Conservation (phyloP, 306 rosid genomes). For the Vicia faba region DNA sequence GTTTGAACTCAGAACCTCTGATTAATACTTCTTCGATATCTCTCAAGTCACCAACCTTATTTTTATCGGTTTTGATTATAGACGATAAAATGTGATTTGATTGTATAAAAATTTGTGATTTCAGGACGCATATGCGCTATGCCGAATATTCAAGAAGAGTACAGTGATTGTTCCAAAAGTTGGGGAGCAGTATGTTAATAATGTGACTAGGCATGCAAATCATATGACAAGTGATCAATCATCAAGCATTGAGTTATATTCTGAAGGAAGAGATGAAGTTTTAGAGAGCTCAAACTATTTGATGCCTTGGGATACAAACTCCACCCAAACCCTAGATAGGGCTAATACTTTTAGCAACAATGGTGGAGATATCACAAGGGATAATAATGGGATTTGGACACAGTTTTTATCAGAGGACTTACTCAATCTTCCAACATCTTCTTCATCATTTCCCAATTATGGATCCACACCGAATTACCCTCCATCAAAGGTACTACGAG, state of each 20-base stretch:
- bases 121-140: constrained; percentile 94
- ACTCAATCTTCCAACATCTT: constrained; percentile 44
- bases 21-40: not conserved
- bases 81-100: not conserved
- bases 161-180: constrained; percentile 58
- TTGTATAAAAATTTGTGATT: not conserved
- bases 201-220: constrained; percentile 42
- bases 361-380: constrained; percentile 40
- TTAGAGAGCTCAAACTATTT: constrained; percentile 64
- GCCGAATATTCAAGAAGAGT: constrained; percentile 86
- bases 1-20: constrained; percentile 12
- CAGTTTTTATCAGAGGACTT: constrained; percentile 58
- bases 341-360: constrained; percentile 13
- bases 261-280: constrained; percentile 76
- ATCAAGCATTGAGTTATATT: constrained; percentile 71
- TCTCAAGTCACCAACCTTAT: no score
- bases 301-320: constrained; percentile 45
- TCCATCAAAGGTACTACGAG: constrained; percentile 71
- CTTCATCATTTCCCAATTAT: constrained; percentile 55
- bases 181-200: constrained; percentile 57
- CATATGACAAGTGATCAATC: constrained; percentile 65
- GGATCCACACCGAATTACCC: constrained; percentile 57
- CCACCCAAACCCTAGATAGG: constrained; percentile 35
- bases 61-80: not conserved
- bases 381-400: constrained; percentile 48